Conservation (phyloP, 1,139 yeast species). For the Yarrowia galli region DNA sequence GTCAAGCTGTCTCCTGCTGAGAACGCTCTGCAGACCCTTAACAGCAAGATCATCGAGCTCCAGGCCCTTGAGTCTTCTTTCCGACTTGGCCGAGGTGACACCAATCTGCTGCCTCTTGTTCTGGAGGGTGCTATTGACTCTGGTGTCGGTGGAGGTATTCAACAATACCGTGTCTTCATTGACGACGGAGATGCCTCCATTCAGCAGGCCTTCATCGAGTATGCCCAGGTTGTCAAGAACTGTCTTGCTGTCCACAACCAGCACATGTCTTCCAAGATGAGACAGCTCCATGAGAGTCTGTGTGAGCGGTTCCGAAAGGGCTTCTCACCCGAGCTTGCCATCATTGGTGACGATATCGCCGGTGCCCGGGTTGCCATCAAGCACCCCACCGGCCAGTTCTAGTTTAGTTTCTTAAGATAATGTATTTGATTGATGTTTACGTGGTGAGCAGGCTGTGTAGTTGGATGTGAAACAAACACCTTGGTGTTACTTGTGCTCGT, state of each 20-base stretch:
- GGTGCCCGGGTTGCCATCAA: conserved; percentile 19
- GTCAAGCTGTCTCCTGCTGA: conserved; percentile 81
- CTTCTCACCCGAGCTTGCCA: conserved; percentile 68
- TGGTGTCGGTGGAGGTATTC: conserved; percentile 93
- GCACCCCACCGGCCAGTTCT: conserved; percentile 34
- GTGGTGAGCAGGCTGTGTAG: not conserved
- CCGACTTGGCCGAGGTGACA: conserved; percentile 62
- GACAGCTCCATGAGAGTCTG: conserved; percentile 70
- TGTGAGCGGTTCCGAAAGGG: conserved; percentile 70
- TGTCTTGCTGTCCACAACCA: conserved; percentile 75
- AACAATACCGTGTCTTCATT: conserved; percentile 78
- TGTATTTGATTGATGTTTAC: not conserved
- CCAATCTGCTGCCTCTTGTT: conserved; percentile 70
- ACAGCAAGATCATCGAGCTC: conserved; percentile 74
- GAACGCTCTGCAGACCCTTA: conserved; percentile 75
- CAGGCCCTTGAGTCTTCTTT: conserved; percentile 71
- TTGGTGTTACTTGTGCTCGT: not conserved
- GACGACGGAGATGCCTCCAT: conserved; percentile 54
- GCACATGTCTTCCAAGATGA: conserved; percentile 65
- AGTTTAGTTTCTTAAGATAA: conserved; percentile 7
- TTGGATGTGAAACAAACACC: not conserved
- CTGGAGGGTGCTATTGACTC: conserved; percentile 90
- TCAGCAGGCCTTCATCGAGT: conserved; percentile 70
- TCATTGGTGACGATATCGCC: conserved; percentile 28
- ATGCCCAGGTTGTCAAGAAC: conserved; percentile 68